phyloP scores from a whole-genome alignment of 768 basidiomycete species.

The Strobilomyces dryophilus region DNA sequence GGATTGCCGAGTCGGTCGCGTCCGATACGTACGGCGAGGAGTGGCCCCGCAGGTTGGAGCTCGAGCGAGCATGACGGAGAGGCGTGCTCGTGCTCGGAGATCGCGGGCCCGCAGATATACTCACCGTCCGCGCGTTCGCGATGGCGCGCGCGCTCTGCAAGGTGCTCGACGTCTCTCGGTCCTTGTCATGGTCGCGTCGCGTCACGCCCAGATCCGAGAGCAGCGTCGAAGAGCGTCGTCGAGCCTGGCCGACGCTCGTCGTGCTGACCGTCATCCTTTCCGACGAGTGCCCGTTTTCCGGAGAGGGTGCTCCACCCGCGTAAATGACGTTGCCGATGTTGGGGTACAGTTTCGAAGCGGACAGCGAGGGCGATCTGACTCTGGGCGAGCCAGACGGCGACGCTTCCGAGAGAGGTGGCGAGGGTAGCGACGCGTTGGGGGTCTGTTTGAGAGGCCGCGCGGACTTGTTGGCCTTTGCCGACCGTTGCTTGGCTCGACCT shows the following conservation, averaged over 20 bases:
- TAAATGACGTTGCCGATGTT: constrained; percentile 23
- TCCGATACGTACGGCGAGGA: constrained; percentile 15
- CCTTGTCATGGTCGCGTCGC: constrained; percentile 7
- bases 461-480: neutral
- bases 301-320: neutral
- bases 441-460: neutral
- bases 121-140: neutral
- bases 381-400: constrained; percentile 24
- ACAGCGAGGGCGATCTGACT: constrained; percentile 9
- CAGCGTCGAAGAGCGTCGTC: constrained; percentile 29
- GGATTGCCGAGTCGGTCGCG: neutral
- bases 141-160: neutral
- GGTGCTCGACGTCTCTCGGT: constrained; percentile 1
- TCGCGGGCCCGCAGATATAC: neutral
- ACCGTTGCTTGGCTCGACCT: constrained; percentile 13
- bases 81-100: neutral
- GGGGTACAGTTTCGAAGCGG: constrained; percentile 9
- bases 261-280: constrained; percentile 20
- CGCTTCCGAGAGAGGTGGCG: constrained; percentile 26
- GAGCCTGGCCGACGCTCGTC: constrained; percentile 21
- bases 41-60: constrained; percentile 22
- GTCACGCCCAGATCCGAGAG: constrained; percentile 3
- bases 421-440: constrained; percentile 14
- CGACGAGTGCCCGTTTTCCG: constrained; percentile 2
- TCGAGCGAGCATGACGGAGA: constrained; percentile 24